A percentile compares a stretch with the other conserved stretches of the same genome.
These are phyloP conservation scores for Cairneyella variabilis DNA, from an alignment of 495 filamentous ascomycete species.

Conservation along the genomic window DNA sequence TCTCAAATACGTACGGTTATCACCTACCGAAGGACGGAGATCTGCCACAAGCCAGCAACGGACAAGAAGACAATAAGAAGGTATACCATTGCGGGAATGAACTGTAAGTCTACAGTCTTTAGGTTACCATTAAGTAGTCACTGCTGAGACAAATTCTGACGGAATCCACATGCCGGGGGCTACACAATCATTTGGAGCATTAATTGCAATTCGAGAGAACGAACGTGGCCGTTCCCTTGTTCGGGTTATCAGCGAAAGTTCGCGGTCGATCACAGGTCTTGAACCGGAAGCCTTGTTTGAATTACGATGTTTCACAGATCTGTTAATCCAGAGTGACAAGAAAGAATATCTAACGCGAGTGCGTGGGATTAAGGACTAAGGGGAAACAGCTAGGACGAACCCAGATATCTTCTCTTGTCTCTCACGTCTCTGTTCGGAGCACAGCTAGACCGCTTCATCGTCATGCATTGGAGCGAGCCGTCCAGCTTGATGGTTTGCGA, in stretches of 20 bases:
- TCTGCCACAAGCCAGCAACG: not conserved
- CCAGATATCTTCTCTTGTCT: constrained; percentile 16
- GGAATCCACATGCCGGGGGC: constrained; percentile 22
- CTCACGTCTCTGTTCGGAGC: constrained; percentile 1
- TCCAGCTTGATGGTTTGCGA: constrained; percentile 17
- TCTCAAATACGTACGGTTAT: not conserved
- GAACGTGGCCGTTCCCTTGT: constrained; percentile 4
- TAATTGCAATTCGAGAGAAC: constrained; percentile 16
- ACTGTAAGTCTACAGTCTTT: not conserved
- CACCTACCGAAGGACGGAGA: not conserved
- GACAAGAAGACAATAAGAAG: too few relatives aligned
- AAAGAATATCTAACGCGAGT: constrained; percentile 7
- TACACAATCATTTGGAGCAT: constrained; percentile 16
- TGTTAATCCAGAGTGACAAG: constrained; percentile 6
- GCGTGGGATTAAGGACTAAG: not conserved
- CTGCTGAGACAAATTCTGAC: not conserved
- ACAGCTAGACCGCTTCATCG: constrained; percentile 8
- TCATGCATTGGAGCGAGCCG: constrained; percentile 4
- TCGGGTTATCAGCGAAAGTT: constrained; percentile 15
- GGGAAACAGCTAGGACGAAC: not conserved
- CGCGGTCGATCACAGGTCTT: constrained; percentile 5
- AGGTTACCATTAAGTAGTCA: too few relatives aligned
- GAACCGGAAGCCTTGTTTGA: constrained; percentile 15
- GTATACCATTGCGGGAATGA: not conserved
- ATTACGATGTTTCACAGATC: constrained; percentile 12